Evolutionary conservation across 805 yeast genomes (phyloP).

Genomic region (Candida ipomoeae): DNA sequence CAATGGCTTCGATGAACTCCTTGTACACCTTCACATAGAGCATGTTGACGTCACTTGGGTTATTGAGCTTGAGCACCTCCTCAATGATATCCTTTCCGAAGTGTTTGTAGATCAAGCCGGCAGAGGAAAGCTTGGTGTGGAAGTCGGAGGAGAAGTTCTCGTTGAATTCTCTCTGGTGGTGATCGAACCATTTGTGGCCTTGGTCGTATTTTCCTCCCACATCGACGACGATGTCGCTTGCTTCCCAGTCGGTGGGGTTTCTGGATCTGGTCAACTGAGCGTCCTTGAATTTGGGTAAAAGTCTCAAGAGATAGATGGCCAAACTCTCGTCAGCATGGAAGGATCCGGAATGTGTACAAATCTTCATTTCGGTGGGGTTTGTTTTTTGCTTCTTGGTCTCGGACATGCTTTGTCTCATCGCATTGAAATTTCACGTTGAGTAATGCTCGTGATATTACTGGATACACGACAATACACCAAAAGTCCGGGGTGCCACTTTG

Average conservation of each 20-base stretch:
- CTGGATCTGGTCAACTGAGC: constrained; percentile 80
- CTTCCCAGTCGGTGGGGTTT: constrained; percentile 76
- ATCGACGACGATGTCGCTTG: constrained; percentile 88
- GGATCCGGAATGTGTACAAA: constrained; percentile 89
- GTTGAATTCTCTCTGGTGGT: constrained; percentile 89
- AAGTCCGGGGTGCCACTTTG: background rate
- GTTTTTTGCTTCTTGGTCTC: constrained; percentile 20
- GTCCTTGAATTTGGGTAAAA: constrained; percentile 62
- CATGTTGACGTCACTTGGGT: constrained; percentile 44
- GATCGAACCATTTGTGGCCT: constrained; percentile 82
- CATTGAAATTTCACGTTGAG: background rate
- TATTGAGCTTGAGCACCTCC: constrained; percentile 43
- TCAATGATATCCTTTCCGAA: constrained; percentile 68
- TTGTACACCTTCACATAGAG: constrained; percentile 75
- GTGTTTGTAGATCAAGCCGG: constrained; percentile 89
- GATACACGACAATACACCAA: constrained; percentile 2
- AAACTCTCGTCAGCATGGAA: constrained; percentile 97
- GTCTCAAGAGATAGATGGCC: constrained; percentile 81
- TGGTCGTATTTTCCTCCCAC: constrained; percentile 86
- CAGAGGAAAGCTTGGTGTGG: constrained; percentile 82
- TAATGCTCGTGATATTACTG: constrained; percentile 12
- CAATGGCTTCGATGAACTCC: constrained; percentile 85
- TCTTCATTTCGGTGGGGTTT: constrained; percentile 37
- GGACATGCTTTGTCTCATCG: constrained; percentile 16
- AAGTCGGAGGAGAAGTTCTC: constrained; percentile 64